Base-by-base conservation (phyloP, 129 eudicot species). In the Pittosporum tobira region DNA sequence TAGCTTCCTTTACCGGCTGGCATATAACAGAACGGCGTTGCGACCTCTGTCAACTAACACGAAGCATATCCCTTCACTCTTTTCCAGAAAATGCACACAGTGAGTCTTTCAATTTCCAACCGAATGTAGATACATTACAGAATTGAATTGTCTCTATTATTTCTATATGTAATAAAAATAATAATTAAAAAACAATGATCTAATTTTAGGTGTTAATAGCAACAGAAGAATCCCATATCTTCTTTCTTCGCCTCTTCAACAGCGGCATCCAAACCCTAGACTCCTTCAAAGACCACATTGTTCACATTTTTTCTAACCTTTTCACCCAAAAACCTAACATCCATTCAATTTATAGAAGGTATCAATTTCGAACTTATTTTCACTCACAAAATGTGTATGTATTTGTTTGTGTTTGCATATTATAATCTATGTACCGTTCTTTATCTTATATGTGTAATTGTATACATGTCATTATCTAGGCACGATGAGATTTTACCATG, bases 301-400 rank as follows among this genome's bases (percentile, higher is more conserved):
- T 59, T 67, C 63, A 37, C 16, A 31, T 55, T 27, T 58, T 63
- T 45, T 40, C 23, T 1, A 47, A 71, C 50, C 7, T 61, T 55
- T 46, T 72, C 52, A 25, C 19, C 30, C 40, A 60, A 22, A 73
- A 42, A 67, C 45, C 72, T 63, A 64, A 43, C 65, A 43, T 53
- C 19, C 37, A 66, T 48, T 25, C 59, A 10, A 66, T 50, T 47
- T 67, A 79, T 36, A 48, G 56, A 30, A 79, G 84, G 94, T 83
- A 76, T 50, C 51, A 28, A 4, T 21, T 48, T 30, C 8, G 1
- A 0, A 6, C 3, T 26, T 15, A 24, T 26, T 7, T 18, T 2
- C 53, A 20, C 7, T 8, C 16, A n/a, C n/a, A 59, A 40, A 4
- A 12, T 42, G 40, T 31, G 13, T 10, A 2, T 53, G 7, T 54